Evolutionary conservation across 345 rosid genomes (phyloP).

Genomic region (Anastatica hierochuntica): DNA sequence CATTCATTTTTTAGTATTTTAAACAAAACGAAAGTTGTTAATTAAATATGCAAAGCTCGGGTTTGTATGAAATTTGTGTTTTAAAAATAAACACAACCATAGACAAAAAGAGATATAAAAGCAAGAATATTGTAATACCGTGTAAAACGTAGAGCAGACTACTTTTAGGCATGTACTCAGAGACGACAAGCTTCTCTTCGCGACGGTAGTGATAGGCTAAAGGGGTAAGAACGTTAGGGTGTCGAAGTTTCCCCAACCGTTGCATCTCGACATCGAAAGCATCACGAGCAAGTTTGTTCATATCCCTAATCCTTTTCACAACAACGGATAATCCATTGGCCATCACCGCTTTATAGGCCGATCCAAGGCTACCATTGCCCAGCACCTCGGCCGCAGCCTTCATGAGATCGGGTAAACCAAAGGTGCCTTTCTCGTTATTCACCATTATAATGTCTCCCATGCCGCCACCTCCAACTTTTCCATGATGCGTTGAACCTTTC

Average conservation of each 20-base stretch:
- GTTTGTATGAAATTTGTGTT: too few species aligned
- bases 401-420: conserved; percentile 77
- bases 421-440: conserved; percentile 51
- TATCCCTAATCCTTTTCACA: conserved; percentile 78
- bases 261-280: conserved; percentile 61
- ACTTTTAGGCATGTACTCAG: too few species aligned
- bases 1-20: too few species aligned
- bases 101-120: too few species aligned
- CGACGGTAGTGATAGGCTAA: conserved; percentile 70
- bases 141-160: conserved; percentile 68
- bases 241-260: conserved; percentile 46
- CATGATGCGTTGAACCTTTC: conserved; percentile 24
- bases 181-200: conserved; percentile 78
- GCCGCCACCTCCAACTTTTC: conserved; percentile 26
- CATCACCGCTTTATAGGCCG: conserved; percentile 82
- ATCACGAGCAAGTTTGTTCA: conserved; percentile 54
- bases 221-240: conserved; percentile 58
- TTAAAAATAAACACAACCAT: too few species aligned
- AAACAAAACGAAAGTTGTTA: too few species aligned
- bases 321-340: conserved; percentile 63
- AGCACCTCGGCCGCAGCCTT: conserved; percentile 88
- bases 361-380: conserved; percentile 80
- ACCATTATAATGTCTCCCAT: conserved; percentile 47
- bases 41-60: too few species aligned
- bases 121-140: conserved; percentile 31